Conservation (phyloP, 2,329 filamentous ascomycete species). For the Calonectria pseudoturangicola region DNA sequence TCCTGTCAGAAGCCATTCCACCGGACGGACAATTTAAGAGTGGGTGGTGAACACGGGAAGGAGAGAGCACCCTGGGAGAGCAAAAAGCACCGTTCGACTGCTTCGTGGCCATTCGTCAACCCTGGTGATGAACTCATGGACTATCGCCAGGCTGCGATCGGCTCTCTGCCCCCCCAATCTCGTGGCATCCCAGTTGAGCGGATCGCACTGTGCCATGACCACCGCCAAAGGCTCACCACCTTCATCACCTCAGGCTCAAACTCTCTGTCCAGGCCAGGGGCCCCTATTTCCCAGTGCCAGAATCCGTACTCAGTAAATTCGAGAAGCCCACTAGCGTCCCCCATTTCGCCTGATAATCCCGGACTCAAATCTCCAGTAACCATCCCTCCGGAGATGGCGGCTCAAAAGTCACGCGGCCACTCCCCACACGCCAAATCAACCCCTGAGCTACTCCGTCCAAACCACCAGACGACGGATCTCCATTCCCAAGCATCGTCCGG, state of each 20-base stretch:
- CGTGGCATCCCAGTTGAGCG: conserved; percentile 39
- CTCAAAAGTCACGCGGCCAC: conserved; percentile 53
- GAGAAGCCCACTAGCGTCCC: conserved; percentile 50
- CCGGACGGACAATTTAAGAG: conserved; percentile 28
- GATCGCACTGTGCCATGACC: conserved; percentile 43
- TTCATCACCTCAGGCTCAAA: conserved; percentile 24
- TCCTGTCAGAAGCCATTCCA: conserved; percentile 25
- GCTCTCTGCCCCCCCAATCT: conserved; percentile 37
- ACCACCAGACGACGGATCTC: not conserved
- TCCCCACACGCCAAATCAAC: conserved; percentile 39
- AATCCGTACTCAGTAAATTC: conserved; percentile 47
- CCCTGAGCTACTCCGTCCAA: conserved; percentile 39
- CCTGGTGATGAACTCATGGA: conserved; percentile 18
- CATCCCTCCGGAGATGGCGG: conserved; percentile 53
- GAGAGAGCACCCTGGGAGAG: conserved; percentile 10
- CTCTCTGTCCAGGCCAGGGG: conserved; percentile 2
- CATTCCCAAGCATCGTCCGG: conserved; percentile 23
- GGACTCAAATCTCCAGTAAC: conserved; percentile 38
- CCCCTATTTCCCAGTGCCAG: conserved; percentile 27
- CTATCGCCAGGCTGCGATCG: conserved; percentile 29
- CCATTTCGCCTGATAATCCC: conserved; percentile 42
- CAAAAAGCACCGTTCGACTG: conserved; percentile 22
- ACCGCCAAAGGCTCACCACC: conserved; percentile 39
- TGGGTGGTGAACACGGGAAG: conserved; percentile 15
- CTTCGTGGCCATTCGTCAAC: conserved; percentile 6